Evolutionary conservation across 2,329 filamentous ascomycete genomes (phyloP), one percentile per base, ranked within the genome.

Genomic region (Hypoxylon sp.): DNA sequence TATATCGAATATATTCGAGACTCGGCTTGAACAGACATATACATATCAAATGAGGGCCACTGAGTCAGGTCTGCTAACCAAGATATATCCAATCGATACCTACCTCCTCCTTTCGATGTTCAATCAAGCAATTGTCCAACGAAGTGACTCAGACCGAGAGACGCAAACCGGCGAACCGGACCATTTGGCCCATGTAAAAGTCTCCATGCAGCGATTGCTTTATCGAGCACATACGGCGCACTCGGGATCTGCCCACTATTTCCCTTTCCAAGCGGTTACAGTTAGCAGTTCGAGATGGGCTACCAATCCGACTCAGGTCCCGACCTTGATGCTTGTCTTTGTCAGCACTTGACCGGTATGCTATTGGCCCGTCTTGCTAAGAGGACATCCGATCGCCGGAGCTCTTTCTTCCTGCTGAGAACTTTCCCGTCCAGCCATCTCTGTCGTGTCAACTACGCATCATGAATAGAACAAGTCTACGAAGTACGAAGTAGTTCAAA

Each of bases 71-170:
- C n/a, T n/a, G n/a, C n/a, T n/a, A n/a, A n/a, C n/a, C n/a, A n/a
- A n/a, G n/a, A n/a, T n/a, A n/a, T n/a, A n/a, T n/a, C n/a, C n/a
- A n/a, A n/a, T n/a, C n/a, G 40, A 3, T 51, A 29, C 33, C 26
- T 29, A 29, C 26, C 26, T 15, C 11, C 9, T 13, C n/a, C n/a
- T n/a, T 17, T 15, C 31, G 31, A 17, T 11, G 31, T 35, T 35
- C 6, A 35, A 35, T 15, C 3, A 17, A 43, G 29, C 26, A 35
- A 53, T 59, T 47, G 33, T 38, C 51, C 37, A 53, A 49, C 53
- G 11, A n/a, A 23, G n/a, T 59, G 59, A 62, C 43, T 62, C 59
- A 62, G 55, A 38, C 59, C 59, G 55, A 49, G 23, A 43, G 23
- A 18, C 41, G 24, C 38, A 47, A 53, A 23, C 37, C 20, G n/a